These are phyloP conservation scores for Sporobolus alterniflorus DNA, from an alignment of 202 grass and related monocot species.

Conservation along the genomic window DNA sequence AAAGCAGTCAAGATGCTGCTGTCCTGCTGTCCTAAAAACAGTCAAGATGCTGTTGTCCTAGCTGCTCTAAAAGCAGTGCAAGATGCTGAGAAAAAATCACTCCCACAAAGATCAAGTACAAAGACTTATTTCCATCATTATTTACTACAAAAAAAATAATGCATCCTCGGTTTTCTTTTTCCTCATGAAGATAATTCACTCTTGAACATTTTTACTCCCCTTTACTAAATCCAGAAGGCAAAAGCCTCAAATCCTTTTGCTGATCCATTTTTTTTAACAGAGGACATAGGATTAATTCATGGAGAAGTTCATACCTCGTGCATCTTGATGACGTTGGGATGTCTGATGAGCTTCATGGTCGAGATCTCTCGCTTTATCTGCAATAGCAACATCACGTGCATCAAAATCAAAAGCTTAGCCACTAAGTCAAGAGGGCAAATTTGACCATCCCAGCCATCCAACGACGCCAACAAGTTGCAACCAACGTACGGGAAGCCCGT, in stretches of 20 bases:
- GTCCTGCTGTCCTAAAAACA: no score
- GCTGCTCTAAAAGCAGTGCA: no score
- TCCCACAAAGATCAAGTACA: no score
- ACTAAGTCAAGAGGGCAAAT: background rate
- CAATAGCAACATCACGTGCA: conserved; percentile 1
- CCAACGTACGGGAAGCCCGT: conserved; percentile 16
- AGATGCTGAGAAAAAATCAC: no score
- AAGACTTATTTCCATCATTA: no score
- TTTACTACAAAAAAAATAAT: background rate
- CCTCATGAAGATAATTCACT: background rate
- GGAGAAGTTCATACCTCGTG: conserved; percentile 59
- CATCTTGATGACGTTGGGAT: conserved; percentile 97
- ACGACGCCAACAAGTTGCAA: conserved; percentile 11
- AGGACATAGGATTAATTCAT: background rate
- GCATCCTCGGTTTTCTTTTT: background rate
- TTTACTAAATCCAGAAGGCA: background rate
- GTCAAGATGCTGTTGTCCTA: no score
- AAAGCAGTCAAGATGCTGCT: no score
- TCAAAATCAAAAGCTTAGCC: background rate
- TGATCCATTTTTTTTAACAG: background rate
- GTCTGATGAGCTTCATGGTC: conserved; percentile 96
- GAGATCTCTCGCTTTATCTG: conserved; percentile 99
- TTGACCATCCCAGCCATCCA: conserved; percentile 14
- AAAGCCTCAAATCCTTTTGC: conserved; percentile 1
- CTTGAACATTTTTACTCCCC: background rate